A percentile compares a stretch with the other conserved stretches of the same genome.
Evolutionary conservation across 2,329 filamentous ascomycete species (phyloP).

Genomic region (Podosphaera fusca): DNA sequence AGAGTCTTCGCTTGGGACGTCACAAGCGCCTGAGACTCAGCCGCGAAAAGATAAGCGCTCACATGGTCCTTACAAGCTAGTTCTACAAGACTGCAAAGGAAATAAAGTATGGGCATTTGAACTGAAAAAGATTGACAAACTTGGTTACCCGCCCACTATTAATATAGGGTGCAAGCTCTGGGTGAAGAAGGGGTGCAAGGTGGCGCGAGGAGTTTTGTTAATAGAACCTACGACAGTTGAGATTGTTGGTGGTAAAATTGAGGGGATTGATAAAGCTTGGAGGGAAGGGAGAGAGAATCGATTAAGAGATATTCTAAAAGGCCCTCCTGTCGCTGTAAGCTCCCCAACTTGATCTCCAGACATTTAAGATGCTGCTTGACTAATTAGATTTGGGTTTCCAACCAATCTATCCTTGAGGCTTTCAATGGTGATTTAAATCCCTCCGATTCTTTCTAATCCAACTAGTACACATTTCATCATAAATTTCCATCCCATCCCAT

Average conservation of each 20-base stretch:
- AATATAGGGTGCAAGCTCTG: conserved; percentile 67
- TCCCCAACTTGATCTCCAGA: neutral
- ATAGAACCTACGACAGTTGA: conserved; percentile 44
- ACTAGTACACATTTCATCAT: neutral
- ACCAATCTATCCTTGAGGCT: neutral
- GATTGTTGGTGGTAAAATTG: conserved; percentile 75
- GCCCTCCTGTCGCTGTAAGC: neutral
- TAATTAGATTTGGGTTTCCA: neutral
- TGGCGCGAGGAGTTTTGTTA: conserved; percentile 58
- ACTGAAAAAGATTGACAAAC: conserved; percentile 36
- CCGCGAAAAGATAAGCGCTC: neutral
- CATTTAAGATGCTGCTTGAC: neutral
- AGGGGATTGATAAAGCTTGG: conserved; percentile 61
- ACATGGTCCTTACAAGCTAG: conserved; percentile 46
- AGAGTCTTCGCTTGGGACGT: conserved; percentile 4
- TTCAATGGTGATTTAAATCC: neutral
- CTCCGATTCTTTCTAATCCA: neutral
- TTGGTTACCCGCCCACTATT: conserved; percentile 34
- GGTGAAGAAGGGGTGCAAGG: conserved; percentile 38
- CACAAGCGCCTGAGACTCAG: neutral
- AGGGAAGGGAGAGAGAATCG: conserved; percentile 43
- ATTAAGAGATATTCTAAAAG: conserved; percentile 35
- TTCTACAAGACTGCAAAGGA: conserved; percentile 60
- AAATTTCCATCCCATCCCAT: neutral
- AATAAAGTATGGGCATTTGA: conserved; percentile 51